Base-by-base conservation (phyloP, 805 yeast species). In the Kuraishia hungarica region DNA sequence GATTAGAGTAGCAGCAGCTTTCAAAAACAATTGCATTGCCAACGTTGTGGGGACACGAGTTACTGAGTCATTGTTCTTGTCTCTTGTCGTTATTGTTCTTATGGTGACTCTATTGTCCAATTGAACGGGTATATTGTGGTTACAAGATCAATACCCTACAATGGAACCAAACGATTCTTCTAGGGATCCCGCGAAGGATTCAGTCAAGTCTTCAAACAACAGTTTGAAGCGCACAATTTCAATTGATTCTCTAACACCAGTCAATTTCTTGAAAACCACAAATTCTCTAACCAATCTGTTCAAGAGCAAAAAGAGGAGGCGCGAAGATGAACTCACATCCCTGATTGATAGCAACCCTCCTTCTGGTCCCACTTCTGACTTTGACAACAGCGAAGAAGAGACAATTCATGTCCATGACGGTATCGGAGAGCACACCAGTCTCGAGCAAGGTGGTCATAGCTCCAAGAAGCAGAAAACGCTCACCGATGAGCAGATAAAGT, bases 231-330 rank as follows among this genome's bases (percentile, higher is more conserved):
- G 50, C 15, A 52, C 50, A 2, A 51, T 51, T 15, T 51, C 54
- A 20, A 52, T 52, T 19, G 53, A 51, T n/a, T 51, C 53, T 17
- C 28, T 51, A 19, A 29, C 52, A 8, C 53, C 53, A 13, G 6
- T 29, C 48, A 51, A 22, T 21, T 28, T 51, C 22, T 22, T 51
- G 29, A 51, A 51, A 23, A 26, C 19, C n/a, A 50, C 52, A n/a
- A 50, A 50, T n/a, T 28, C 52, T 8, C 26, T 50, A 22, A 28
- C 52, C 23, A 19, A 23, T 6, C 43, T 50, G 2, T 50, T 50
- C 52, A 50, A 50, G 46, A 23, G 51, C 15, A 50, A 50, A 13
- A 50, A 50, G 23, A n/a, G 51, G 21, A n/a, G 24, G 51, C 51
- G n/a, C n/a, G 51, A 50, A n/a, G 51, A 50, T n/a, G 23, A 10